Base-by-base conservation (phyloP, 2,329 filamentous ascomycete species). In the Diaporthe sp. region DNA sequence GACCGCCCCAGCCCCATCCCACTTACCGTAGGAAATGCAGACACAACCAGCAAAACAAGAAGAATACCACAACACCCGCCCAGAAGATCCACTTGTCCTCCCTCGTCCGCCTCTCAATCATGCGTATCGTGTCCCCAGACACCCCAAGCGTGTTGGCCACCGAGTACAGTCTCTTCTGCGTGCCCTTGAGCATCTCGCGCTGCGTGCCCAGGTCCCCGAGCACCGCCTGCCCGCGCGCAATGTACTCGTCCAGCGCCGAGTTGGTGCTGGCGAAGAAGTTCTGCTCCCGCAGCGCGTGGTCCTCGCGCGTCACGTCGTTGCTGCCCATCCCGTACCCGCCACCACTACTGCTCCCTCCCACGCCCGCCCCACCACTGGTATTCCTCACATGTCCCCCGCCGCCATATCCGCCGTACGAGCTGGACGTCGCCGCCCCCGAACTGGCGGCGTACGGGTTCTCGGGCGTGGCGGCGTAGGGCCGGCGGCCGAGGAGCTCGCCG, bases 81-180 rank as follows among this genome's bases (percentile, higher is more conserved):
- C 94, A 94, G 84, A 99, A 99, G 49, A 99, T 98, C 95, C 96
- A 98, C 86, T 98, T 98, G 84, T 99, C 97, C 87, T 98, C 94
- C 84, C 92, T 94, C 70, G 97, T 95, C 77, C 97, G 89, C 79
- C 97, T 87, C 86, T 98, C 96, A 57, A 99, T 94, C 95, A 97
- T 98, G 62, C 97, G 92, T 78, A 99, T 99, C 2, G 97, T 99
- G 83, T 98, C 96, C 28, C 96, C 96, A 81, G 94, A 97, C 76
- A 99, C 91, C 0, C 97, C 97, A 65, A 99, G 86, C 31, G 97
- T 98, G 82, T 98, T 98, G 9, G 95, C 97, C 28, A 98, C 95
- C 80, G 92, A 96, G 82, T 98, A 98, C 68, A 99, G 88, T 82
- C 92, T 92, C 83, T 93, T 93, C 85, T 99, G 97, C 31, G 97